These are phyloP conservation scores for Populus tremula DNA, from an alignment of 345 rosid species.

Conservation along the genomic window DNA sequence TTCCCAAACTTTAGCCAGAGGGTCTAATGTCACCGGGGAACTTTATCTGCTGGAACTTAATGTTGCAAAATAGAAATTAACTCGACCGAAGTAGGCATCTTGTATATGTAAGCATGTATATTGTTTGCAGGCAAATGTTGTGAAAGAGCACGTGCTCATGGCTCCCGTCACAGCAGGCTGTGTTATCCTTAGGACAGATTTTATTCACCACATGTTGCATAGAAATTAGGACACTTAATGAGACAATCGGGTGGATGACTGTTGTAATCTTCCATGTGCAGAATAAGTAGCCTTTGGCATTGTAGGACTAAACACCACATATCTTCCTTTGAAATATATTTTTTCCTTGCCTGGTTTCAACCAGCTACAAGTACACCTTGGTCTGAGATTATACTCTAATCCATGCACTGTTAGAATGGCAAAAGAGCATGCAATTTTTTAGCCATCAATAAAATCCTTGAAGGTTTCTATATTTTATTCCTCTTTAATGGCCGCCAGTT, in stretches of 20 bases:
- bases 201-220: constrained; percentile 8
- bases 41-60: not conserved
- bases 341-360: not conserved
- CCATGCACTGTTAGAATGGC: not conserved
- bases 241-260: constrained; percentile 7
- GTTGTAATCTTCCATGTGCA: constrained; percentile 4
- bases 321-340: not conserved
- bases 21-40: not conserved
- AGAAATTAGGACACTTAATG: constrained; percentile 1
- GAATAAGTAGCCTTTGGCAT: not conserved
- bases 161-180: constrained; percentile 3
- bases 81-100: constrained; percentile 5
- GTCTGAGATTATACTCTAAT: not conserved
- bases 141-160: not conserved
- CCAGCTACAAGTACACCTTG: not conserved
- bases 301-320: not conserved
- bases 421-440: not conserved
- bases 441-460: not conserved
- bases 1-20: constrained; percentile 27
- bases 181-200: not conserved
- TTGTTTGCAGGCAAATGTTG: constrained; percentile 15
- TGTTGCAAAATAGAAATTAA: constrained; percentile 13
- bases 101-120: constrained; percentile 25
- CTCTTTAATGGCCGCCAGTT: not conserved
- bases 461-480: too few species aligned